Base-by-base conservation (phyloP, 768 basidiomycete species). In the Pholiota microspora region DNA sequence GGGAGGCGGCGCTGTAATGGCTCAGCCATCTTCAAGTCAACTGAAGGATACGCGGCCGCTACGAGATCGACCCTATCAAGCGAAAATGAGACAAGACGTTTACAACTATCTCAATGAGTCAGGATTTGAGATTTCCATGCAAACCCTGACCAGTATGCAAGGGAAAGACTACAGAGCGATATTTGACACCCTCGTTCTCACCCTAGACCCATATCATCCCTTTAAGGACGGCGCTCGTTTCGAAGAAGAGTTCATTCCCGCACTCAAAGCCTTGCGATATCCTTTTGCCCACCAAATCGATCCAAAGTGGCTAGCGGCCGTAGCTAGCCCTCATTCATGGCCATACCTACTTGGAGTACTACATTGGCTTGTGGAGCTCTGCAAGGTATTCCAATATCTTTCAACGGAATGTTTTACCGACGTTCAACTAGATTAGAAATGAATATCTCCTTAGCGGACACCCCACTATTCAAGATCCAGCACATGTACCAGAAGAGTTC, bases 311-410 rank as follows among this genome's bases (percentile, higher is more conserved):
- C 71, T 98, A 4, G 87, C 87, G 7, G 88, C 94, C 2, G 90
- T 94, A 0, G 95, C 92, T 0, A 88, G 86, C 51, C 88, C 89
- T 76, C 89, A 92, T 70, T 86, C 88, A n/a, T 98, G 96, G 97
- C 92, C 93, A 0, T 77, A 83, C 18, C 71, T 97, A 23, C 76
- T 98, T 13, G 96, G 90, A 18, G 89, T 91, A 64, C 67, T 98
- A 29, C 89, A 95, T 69, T 99, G 97, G 97, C 73, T 99, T 12
- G 91, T 90, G 7, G 87, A 92, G 62, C 69, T 92, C 59, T 87
- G 89, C 63, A 88, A 87, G 73, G 96, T 95, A 62, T 24, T 77
- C 67, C 15, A 51, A 18, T 9, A 49, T 54, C n/a, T 27, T 25
- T 27, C 16, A 16, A 29, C 5, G 15, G 13, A 34, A 42, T 35